These are phyloP conservation scores for Dittrichia graveolens DNA, from an alignment of 129 eudicot species.

Conservation along the genomic window DNA sequence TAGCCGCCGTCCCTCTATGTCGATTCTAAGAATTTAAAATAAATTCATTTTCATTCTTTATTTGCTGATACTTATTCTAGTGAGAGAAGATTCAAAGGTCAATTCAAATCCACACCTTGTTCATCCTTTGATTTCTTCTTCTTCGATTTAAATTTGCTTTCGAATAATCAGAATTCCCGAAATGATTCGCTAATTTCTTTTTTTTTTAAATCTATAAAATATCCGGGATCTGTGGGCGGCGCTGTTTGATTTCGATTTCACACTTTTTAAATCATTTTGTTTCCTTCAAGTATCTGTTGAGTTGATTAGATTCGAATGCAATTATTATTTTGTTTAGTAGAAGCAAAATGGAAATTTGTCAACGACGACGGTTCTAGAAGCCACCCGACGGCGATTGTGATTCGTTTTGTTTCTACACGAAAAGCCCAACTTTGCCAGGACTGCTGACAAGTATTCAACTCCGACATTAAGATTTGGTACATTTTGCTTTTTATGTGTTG, in stretches of 20 bases:
- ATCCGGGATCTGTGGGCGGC: conserved; percentile 34
- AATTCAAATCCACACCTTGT: conserved; percentile 15
- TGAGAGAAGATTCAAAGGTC: conserved; percentile 17
- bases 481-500: conserved; percentile 11
- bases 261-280: neutral
- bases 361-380: conserved; percentile 35
- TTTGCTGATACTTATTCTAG: conserved; percentile 5
- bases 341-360: conserved; percentile 27
- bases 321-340: conserved; percentile 26
- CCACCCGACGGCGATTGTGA: conserved; percentile 27
- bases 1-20: conserved; percentile 27
- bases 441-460: neutral
- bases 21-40: conserved; percentile 13
- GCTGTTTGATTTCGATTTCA: conserved; percentile 18
- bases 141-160: conserved; percentile 15
- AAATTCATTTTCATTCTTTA: conserved; percentile 21
- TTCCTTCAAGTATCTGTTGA: neutral
- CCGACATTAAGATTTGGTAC: conserved; percentile 12
- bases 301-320: neutral
- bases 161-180: neutral
- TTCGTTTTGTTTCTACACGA: conserved; percentile 17
- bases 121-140: conserved; percentile 9
- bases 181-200: conserved; percentile 2
- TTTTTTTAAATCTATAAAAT: neutral
- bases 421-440: neutral